Conservation (phyloP, 2,329 filamentous ascomycete genomes). For the Albophoma yamanashiensis region DNA sequence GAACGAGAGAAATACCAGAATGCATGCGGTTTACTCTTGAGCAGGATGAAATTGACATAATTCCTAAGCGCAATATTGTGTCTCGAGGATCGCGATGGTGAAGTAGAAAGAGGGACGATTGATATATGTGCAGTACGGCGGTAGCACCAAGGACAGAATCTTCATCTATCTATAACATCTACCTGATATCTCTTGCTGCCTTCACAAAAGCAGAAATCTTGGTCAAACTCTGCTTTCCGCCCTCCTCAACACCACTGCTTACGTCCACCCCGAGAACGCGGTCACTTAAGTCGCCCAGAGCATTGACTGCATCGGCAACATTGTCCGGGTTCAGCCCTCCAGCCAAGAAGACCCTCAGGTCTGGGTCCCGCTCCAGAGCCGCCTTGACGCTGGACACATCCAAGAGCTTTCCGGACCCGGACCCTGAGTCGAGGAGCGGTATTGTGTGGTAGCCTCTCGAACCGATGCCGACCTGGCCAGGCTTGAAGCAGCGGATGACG, state of each 20-base stretch:
- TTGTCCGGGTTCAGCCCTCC: constrained; percentile 78
- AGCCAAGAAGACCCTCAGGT: constrained; percentile 70
- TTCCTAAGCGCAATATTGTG: background rate
- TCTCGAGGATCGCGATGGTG: background rate
- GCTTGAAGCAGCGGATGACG: constrained; percentile 77
- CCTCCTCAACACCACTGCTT: constrained; percentile 83
- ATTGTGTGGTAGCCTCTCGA: constrained; percentile 72
- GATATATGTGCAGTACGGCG: background rate
- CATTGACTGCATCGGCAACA: constrained; percentile 53
- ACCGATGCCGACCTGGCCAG: constrained; percentile 60
- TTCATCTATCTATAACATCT: constrained; percentile 7
- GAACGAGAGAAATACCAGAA: background rate
- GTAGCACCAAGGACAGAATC: background rate
- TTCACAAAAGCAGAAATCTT: constrained; percentile 76
- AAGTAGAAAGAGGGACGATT: background rate
- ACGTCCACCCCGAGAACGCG: constrained; percentile 80
- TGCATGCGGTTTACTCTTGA: background rate
- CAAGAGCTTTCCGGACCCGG: constrained; percentile 70
- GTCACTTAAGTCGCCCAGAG: constrained; percentile 46
- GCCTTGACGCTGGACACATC: constrained; percentile 60
- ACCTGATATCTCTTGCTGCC: constrained; percentile 54
- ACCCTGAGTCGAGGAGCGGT: constrained; percentile 77
- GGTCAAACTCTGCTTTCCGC: constrained; percentile 67
- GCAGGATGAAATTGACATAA: background rate
- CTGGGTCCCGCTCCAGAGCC: constrained; percentile 54